A percentile compares a stretch with the other conserved stretches of the same genome.
Conservation (phyloP, 78 protist genomes). For the Guillardia theta region DNA sequence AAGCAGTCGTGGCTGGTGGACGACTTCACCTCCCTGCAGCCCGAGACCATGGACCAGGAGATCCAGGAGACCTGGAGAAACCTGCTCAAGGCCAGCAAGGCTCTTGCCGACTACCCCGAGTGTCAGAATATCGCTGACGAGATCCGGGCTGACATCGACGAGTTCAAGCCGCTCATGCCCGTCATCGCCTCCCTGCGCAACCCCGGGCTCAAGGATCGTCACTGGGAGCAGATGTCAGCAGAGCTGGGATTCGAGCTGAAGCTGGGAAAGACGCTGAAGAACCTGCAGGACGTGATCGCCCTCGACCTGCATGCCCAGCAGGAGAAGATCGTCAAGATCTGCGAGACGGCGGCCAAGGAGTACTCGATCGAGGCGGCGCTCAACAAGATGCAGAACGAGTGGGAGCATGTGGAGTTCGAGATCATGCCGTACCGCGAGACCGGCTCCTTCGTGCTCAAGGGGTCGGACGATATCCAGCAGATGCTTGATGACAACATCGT, state of each 20-base stretch:
- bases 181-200: conserved; percentile 56
- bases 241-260: conserved; percentile 40
- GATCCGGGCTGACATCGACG: conserved; percentile 53
- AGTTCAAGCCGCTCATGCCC: conserved; percentile 65
- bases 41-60: conserved; percentile 58
- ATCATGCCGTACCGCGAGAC: conserved; percentile 55
- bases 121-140: conserved; percentile 43
- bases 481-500: conserved; percentile 83
- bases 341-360: conserved; percentile 75
- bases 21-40: conserved; percentile 54
- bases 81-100: background rate
- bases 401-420: conserved; percentile 58
- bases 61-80: background rate
- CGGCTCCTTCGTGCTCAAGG: conserved; percentile 29
- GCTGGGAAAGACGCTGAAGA: background rate
- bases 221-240: conserved; percentile 60
- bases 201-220: conserved; percentile 65
- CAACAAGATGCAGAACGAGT: conserved; percentile 58
- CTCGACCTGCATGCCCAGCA: background rate
- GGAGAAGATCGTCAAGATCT: background rate
- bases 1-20: conserved; percentile 56
- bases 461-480: conserved; percentile 59
- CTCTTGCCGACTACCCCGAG: conserved; percentile 33
- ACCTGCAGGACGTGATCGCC: background rate
- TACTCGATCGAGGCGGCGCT: conserved; percentile 75